Evolutionary conservation across 2,329 filamentous ascomycete species (phyloP), one percentile per base, ranked within the genome.

Genomic region (Penicillium aurantiogriseum): DNA sequence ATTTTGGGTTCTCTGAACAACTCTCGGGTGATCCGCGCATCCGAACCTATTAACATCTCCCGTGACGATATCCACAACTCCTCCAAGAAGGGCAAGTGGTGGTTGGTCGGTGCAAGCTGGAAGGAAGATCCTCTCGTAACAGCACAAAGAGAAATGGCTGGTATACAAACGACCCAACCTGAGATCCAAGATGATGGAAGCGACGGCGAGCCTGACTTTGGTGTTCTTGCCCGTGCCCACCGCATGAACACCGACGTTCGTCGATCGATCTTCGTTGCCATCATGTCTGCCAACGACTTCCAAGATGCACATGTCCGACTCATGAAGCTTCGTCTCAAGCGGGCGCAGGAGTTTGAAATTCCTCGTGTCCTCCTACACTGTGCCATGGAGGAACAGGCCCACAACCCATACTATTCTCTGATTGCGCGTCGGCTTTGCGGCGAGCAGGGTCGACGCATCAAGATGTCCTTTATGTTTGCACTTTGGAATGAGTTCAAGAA

Each of bases 31-130:
- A 79, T 89, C 57, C 91, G 91, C 63, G 87, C 88, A 8, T 88
- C 85, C 4, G 90, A 95, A 59, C 91, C 94, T 4, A 81, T 99
- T 58, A 86, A 91, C 9, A 87, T 97, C 56, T 87, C 89, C 11
- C 81, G 97, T 4, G 81, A 83, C 38, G 94, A 99, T 68, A 90
- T 99, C 51, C 86, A 86, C 61, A 85, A 92, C 60, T 88, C 88
- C 0, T 89, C 93, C 40, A 93, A 89, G 71, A 90, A 88, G 70
- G 94, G 94, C 0, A 97, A 96, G 78, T 99, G 94, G 94, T 99
- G 94, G 94, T 85, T 97, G 21, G 90, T 97, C 5, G 94, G 94
- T 51, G 93, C 94, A n/a, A 96, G 92, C 74, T 97, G 93, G 85
- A 80, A 79, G 40, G 75, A 78, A 56, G 71, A 77, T 43, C 71